A percentile compares a stretch with the other conserved stretches of the same genome.
Conservation (phyloP, 1,139 yeast genomes). For the Yamadazyma jaroonii region DNA sequence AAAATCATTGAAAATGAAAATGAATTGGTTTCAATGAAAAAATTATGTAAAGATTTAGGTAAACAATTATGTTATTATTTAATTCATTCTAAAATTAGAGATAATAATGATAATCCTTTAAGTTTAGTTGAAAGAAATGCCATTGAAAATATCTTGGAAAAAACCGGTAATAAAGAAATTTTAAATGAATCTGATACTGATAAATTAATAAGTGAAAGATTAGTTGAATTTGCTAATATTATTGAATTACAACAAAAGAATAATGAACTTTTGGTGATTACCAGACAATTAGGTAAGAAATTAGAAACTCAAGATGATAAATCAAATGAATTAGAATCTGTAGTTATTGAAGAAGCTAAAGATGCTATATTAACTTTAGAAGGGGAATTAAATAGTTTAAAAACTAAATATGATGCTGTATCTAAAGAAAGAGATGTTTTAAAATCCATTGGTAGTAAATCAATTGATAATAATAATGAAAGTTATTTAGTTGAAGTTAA, state of each 20-base stretch:
- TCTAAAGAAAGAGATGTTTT: conserved; percentile 67
- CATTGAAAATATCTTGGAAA: conserved; percentile 42
- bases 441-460: conserved; percentile 32
- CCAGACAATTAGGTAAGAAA: conserved; percentile 66
- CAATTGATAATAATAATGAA: conserved; percentile 5
- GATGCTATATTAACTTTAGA: conserved; percentile 70
- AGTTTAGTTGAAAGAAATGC: conserved; percentile 56
- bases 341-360: conserved; percentile 69
- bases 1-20: conserved; percentile 30
- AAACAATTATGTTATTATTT: conserved; percentile 75
- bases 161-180: conserved; percentile 30
- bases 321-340: conserved; percentile 47
- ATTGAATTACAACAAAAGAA: conserved; percentile 73
- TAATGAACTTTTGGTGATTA: conserved; percentile 62
- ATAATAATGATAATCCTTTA: conserved; percentile 52
- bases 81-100: conserved; percentile 61
- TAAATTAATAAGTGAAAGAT: conserved; percentile 63
- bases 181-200: conserved; percentile 61
- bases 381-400: conserved; percentile 53
- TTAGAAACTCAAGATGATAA: conserved; percentile 55
- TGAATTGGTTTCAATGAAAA: conserved; percentile 45
- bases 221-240: conserved; percentile 66
- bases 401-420: conserved; percentile 50
- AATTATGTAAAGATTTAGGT: conserved; percentile 69
- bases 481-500: conserved; percentile 28